These are phyloP conservation scores for Syzygium grande DNA, from an alignment of 345 rosid genomes.

Conservation along the genomic window DNA sequence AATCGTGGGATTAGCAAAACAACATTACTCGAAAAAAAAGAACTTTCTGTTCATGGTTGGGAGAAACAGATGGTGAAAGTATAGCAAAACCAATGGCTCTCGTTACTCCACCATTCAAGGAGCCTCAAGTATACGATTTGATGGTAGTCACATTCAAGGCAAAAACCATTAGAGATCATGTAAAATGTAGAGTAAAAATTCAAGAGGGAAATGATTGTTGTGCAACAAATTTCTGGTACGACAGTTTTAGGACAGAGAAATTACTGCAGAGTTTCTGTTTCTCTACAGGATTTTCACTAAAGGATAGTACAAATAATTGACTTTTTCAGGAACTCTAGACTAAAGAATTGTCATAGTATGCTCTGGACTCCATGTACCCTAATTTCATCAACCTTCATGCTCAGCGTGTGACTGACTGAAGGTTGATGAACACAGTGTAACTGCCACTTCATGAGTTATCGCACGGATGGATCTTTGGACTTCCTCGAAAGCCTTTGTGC, in stretches of 20 bases:
- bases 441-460: not conserved
- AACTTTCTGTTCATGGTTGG: not conserved
- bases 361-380: not conserved
- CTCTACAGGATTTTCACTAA: not conserved
- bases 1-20: not conserved
- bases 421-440: not conserved
- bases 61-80: not conserved
- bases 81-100: not conserved
- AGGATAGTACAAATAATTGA: not conserved
- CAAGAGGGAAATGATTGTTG: not conserved
- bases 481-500: not conserved
- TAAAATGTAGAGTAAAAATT: not conserved
- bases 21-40: not conserved
- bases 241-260: not conserved
- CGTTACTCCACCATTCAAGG: not conserved
- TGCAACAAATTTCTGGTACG: not conserved
- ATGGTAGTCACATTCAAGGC: not conserved
- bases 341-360: not conserved
- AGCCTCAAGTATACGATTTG: not conserved
- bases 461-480: not conserved
- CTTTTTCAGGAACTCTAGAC: not conserved
- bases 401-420: not conserved
- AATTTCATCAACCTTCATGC: not conserved
- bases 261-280: not conserved
- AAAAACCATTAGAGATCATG: not conserved